Evolutionary conservation across 1,284 basidiomycete species (phyloP), one percentile per base, ranked within the genome.

Genomic region (Golubevia sp.): DNA sequence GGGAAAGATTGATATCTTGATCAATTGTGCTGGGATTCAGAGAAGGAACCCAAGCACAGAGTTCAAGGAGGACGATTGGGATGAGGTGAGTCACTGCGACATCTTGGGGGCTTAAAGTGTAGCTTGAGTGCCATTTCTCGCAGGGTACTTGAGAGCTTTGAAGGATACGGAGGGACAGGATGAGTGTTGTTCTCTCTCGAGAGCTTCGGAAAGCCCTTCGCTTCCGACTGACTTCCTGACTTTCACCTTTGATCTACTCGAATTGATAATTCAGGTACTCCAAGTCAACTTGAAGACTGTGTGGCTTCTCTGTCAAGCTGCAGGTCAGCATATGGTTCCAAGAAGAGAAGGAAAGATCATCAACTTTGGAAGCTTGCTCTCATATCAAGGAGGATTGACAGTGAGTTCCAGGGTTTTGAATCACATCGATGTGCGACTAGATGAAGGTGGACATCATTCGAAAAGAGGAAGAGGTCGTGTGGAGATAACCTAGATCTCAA

Each of bases 1-100:
- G 51, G 84, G 84, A 4, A 69, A 88, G 61, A 90, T 97, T 70
- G 90, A 97, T 83, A 87, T 97, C 71, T 88, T 97, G 55, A 89
- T 97, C 83, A 96, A 97, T 85, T 97, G 94, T 83, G 95, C 92
- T 61, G 95, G 94, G 55, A 97, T 97, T 75, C 94, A 97, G 84
- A 88, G 93, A 56, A 87, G 93, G 84, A 89, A 91, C 61, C 91
- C 92, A 62, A 90, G 90, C 50, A 88, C 92, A 73, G 87, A 89
- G 74, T 97, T 97, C 84, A 86, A 89, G 48, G 93, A 96, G 83
- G 84, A 86, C 55, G 91, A 95, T 83, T 97, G 93, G 93, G 90
- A 95, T 79, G 92, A 94, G 56, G 77, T 68, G 6, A 21, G 62
- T 60, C n/a, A n/a, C n/a, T n/a, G n/a, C n/a, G n/a, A n/a, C n/a